Base-by-base conservation (phyloP, 139 green algal species). In the Gonium pectorale region DNA sequence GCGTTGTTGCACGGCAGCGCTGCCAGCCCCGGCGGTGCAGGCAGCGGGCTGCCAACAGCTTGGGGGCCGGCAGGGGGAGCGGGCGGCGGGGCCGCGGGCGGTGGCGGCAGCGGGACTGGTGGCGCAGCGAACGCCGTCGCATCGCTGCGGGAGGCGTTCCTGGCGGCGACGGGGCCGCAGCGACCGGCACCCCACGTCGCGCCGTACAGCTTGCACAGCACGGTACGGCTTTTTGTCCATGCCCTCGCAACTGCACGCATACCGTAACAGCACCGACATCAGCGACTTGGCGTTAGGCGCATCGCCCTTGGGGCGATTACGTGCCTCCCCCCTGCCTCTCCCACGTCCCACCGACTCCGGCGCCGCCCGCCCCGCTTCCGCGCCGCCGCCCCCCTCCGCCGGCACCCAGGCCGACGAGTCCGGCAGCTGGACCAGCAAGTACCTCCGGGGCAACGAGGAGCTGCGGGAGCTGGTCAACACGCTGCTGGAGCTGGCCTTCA, bases 401-500 rank as follows among this genome's bases (percentile, higher is more conserved):
- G 46, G 52, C 2, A 2, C 51, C 35, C 43, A 83, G 78, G 78
- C 63, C 5, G 78, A 74, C 9, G 78, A 64, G 22, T 49, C 64
- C 1, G 44, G 22, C 78, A 86, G 72, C 59, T 92, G 89, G 89
- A 92, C 89, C 2, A 69, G 41, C 69, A 92, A 92, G 86, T 92
- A 92, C 83, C 71, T 92, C 19, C 35, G 44, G 27, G 88, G 68
- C 51, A 90, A 92, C 59, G 71, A 88, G n/a, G 60, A 43, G 56
- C 80, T 92, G 40, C 71, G 80, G 41, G 77, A 90, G 62, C 51
- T 92, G 35, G 86, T 90, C 13, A 86, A 86, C 64, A 91, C 88
- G n/a, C 70, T 94, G 70, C 70, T 94, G 56, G 90, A 94, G 86
- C 86, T 94, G 56, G 84, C 88, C 13, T 91, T 81, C 81, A 37